Evolutionary conservation across 331 rosid species (phyloP), one percentile per base, ranked within the genome.

Genomic region (Telfairia occidentalis): DNA sequence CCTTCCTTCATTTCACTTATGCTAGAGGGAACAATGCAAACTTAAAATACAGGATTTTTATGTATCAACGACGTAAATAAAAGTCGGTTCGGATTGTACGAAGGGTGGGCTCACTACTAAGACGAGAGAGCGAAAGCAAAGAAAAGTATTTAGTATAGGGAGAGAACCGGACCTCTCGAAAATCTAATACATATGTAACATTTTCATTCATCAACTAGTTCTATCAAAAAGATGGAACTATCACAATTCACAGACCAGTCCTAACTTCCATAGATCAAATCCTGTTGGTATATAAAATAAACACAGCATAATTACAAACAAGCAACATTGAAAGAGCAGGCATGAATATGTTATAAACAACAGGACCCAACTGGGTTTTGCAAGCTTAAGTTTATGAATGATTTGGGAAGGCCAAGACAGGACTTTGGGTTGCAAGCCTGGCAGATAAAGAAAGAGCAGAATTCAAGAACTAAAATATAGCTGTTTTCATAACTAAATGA

Each of bases 371-470:
- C 4, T 9, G 71, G 9, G 71, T 9, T 19, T 1, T 61, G 26
- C 12, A 16, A 32, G 42, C 3, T 16, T 6, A 34, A 32, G 4
- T 13, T 29, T 5, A 59, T 29, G 66, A 15, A 30, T 57, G 28
- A 32, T 63, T 34, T 35, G 71, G 69, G 21, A 29, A 30, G 23
- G 67, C 67, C 42, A 26, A 59, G 67, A 60, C 43, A 15, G 42
- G 67, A 30, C 24, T 15, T 15, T 13, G 42, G 42, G 24, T 18
- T 18, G 40, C 28, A 63, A 63, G 46, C 46, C 71, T 63, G 71
- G 71, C 71, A 63, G 71, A 63, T 35, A 63, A 63, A 35, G 71
- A 63, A 18, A 61, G 70, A 61, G 38, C 70, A 61, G 26, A 61
- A 63, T 32, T 63, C 46, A 34, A 34, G 16, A 63, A 34, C 13